Percentiles rank a stretch among this genome's conserved stretches.
phyloP scores from a whole-genome alignment of 306 rosid species.

The Begonia masoniana region DNA sequence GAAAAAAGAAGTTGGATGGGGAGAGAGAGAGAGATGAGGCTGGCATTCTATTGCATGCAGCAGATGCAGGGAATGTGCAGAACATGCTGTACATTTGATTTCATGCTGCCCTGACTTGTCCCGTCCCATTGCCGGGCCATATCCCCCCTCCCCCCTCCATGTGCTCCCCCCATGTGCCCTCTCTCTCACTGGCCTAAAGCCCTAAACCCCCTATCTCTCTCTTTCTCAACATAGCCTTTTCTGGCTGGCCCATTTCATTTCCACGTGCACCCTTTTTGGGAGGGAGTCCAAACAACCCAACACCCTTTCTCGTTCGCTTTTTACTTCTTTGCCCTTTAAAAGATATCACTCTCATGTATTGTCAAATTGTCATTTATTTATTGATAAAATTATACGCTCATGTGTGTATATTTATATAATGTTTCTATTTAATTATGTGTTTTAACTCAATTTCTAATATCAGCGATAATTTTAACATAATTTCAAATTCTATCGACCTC shows the following conservation, averaged over 20 bases:
- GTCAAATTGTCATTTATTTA: no score
- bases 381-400: no score
- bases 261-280: constrained; percentile 65
- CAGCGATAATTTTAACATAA: no score
- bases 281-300: constrained; percentile 17
- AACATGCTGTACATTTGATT: constrained; percentile 70
- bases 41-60: constrained; percentile 7
- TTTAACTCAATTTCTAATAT: no score
- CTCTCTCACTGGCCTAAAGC: no score
- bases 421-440: no score
- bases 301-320: constrained; percentile 5
- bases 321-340: not conserved
- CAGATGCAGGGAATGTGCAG: constrained; percentile 96
- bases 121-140: constrained; percentile 6
- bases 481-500: no score
- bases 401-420: no score
- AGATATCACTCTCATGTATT: no score
- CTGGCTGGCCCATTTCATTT: constrained; percentile 51
- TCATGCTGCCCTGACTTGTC: constrained; percentile 59
- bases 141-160: constrained; percentile 29
- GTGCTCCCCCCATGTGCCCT: constrained; percentile 19
- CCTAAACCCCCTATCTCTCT: not conserved
- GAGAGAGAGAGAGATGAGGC: not conserved
- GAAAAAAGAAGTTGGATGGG: not conserved
- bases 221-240: constrained; percentile 3